These are phyloP conservation scores for Benincasa hispida DNA, from an alignment of 306 rosid species.

Conservation along the genomic window DNA sequence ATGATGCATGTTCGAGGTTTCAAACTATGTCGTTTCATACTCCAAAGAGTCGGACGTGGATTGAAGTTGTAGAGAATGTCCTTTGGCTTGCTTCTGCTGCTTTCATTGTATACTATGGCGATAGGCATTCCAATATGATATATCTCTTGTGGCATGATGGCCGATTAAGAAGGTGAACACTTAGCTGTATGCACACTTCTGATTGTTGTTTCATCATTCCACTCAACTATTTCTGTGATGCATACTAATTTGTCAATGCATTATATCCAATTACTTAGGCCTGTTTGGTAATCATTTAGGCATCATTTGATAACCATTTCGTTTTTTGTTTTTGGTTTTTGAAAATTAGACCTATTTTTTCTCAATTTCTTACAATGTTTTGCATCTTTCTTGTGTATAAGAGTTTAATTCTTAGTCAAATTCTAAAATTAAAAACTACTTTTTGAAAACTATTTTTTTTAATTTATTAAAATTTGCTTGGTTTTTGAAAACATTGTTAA, in stretches of 20 bases:
- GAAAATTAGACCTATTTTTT: no score
- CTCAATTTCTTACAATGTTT: no score
- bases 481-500: no score
- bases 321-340: no score
- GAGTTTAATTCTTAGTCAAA: no score
- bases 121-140: conserved; percentile 66
- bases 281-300: no score
- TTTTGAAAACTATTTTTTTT: no score
- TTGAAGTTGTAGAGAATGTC: conserved; percentile 57
- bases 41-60: conserved; percentile 48
- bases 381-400: no score
- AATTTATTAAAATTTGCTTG: no score
- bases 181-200: neutral
- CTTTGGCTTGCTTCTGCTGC: conserved; percentile 88
- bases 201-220: neutral
- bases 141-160: conserved; percentile 69
- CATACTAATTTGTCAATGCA: neutral
- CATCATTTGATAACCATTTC: no score
- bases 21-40: conserved; percentile 25
- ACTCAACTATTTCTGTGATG: neutral
- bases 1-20: conserved; percentile 79
- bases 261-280: neutral
- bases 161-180: conserved; percentile 65
- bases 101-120: conserved; percentile 72
- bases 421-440: no score